Conservation (phyloP, 2,329 filamentous ascomycete genomes). For the Paecilomyces formosus region DNA sequence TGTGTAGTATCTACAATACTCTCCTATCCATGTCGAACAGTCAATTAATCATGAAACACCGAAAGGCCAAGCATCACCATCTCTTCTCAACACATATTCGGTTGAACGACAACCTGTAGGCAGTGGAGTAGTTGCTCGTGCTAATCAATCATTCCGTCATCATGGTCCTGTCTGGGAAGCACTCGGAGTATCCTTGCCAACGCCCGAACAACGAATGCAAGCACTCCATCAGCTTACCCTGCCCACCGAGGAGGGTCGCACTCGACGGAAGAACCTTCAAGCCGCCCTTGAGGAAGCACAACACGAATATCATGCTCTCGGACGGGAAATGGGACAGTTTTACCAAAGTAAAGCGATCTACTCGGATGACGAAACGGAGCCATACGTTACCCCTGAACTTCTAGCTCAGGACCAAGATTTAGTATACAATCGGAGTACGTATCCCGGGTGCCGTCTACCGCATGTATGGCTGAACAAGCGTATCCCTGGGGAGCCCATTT, state of each 20-base stretch:
- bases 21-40: not conserved
- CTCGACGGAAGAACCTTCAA: conserved; percentile 33
- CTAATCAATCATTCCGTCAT: conserved; percentile 51
- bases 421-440: conserved; percentile 44
- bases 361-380: conserved; percentile 33
- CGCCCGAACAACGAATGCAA: conserved; percentile 30
- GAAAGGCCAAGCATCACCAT: conserved; percentile 12
- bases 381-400: conserved; percentile 10
- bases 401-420: conserved; percentile 34
- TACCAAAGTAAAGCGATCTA: conserved; percentile 44
- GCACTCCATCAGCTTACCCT: conserved; percentile 37
- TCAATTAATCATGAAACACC: not conserved
- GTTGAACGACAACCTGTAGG: conserved; percentile 46
- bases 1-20: not conserved
- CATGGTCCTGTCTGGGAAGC: conserved; percentile 42
- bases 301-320: conserved; percentile 49
- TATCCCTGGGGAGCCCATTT: conserved; percentile 39
- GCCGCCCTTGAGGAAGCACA: conserved; percentile 36
- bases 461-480: conserved; percentile 55
- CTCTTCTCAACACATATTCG: conserved; percentile 39
- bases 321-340: conserved; percentile 53
- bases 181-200: conserved; percentile 37
- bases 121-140: conserved; percentile 42
- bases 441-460: conserved; percentile 53
- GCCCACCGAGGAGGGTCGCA: conserved; percentile 28